Evolutionary conservation across 495 filamentous ascomycete species (phyloP).

Genomic region (Penicillium atrosanguineum): DNA sequence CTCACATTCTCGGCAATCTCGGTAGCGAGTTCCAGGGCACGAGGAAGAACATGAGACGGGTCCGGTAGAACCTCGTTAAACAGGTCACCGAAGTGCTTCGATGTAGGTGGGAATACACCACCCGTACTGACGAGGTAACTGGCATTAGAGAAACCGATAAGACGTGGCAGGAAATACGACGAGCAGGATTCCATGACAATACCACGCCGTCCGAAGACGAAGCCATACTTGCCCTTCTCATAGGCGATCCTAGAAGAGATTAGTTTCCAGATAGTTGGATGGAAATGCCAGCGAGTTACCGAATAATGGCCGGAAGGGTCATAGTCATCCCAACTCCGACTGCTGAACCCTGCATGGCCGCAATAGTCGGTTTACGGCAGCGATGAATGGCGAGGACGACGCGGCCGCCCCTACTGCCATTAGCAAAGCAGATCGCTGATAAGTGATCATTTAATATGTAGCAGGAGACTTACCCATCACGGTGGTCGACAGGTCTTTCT

Average conservation of each 20-base stretch:
- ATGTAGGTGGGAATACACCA: conserved; percentile 27
- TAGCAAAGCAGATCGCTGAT: not conserved
- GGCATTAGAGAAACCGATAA: conserved; percentile 56
- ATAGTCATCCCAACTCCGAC: conserved; percentile 69
- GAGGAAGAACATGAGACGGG: conserved; percentile 49
- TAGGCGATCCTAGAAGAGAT: conserved; percentile 44
- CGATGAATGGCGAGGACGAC: conserved; percentile 58
- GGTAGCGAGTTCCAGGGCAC: conserved; percentile 55
- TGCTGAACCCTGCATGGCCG: conserved; percentile 62
- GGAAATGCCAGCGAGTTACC: conserved; percentile 14
- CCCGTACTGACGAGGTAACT: conserved; percentile 49
- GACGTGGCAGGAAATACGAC: conserved; percentile 61
- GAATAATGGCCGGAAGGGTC: conserved; percentile 59
- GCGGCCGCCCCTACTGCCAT: conserved; percentile 28
- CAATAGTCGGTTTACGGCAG: conserved; percentile 64
- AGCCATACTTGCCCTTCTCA: conserved; percentile 55
- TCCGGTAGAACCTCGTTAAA: conserved; percentile 55
- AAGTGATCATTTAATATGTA: conserved; percentile 22
- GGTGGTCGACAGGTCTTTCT: conserved; percentile 40
- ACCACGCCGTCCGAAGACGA: conserved; percentile 62
- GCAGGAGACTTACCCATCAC: conserved; percentile 40
- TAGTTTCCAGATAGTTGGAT: not conserved
- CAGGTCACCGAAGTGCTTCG: conserved; percentile 43
- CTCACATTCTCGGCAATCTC: conserved; percentile 60
- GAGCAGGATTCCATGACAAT: conserved; percentile 62